Conservation (phyloP, 495 filamentous ascomycete species). For the Pyrenula aspistea region DNA sequence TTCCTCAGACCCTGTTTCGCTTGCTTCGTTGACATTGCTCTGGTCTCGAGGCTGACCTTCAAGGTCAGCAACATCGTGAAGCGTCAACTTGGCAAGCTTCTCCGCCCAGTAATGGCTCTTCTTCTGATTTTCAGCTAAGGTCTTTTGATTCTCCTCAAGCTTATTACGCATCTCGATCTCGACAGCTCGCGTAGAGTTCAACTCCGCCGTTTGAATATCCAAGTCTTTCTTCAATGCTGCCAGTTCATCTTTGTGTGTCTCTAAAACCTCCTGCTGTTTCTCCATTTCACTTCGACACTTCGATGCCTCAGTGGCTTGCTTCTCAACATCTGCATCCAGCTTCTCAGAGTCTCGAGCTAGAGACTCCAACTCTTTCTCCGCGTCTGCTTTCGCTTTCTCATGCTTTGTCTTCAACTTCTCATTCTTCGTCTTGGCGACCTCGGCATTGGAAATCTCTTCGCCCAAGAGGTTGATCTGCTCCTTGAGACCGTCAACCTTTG, state of each 20-base stretch:
- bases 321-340: constrained; percentile 62
- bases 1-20: background rate
- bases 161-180: constrained; percentile 99
- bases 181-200: constrained; percentile 78
- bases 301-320: constrained; percentile 63
- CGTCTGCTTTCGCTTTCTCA: constrained; percentile 62
- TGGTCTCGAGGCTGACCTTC: constrained; percentile 24
- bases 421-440: constrained; percentile 76
- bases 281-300: constrained; percentile 64
- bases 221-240: constrained; percentile 69
- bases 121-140: constrained; percentile 75
- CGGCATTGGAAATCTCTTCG: constrained; percentile 72
- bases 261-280: constrained; percentile 68
- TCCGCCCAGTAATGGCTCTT: constrained; percentile 75
- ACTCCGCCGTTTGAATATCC: constrained; percentile 71
- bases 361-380: constrained; percentile 63
- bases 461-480: constrained; percentile 71
- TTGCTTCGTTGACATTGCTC: constrained; percentile 8
- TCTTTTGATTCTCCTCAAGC: constrained; percentile 90
- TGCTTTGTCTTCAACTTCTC: constrained; percentile 86
- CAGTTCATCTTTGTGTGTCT: constrained; percentile 70
- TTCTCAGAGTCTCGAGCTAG: constrained; percentile 59
- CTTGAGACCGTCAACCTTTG: constrained; percentile 83
- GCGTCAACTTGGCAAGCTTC: constrained; percentile 62
- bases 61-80: constrained; percentile 70